Percentiles rank a stretch among this genome's conserved stretches.
Conservation (phyloP, 495 filamentous ascomycete genomes). For the Aspergillus hancockii region DNA sequence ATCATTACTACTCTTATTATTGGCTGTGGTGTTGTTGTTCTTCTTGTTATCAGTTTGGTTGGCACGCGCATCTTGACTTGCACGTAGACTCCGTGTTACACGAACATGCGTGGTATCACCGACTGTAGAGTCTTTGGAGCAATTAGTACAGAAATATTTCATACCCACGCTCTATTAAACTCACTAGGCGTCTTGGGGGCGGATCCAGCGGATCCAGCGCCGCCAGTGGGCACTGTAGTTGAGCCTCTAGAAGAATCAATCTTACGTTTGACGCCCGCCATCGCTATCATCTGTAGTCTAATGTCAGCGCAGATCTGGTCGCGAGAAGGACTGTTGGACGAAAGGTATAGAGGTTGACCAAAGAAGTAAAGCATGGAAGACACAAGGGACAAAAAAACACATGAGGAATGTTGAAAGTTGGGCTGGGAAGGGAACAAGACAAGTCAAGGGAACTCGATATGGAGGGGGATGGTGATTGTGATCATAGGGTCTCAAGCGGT, state of each 20-base stretch:
- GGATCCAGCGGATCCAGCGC: slow-evolving; percentile 7
- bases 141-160: slow-evolving; percentile 4
- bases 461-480: background rate
- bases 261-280: slow-evolving; percentile 37
- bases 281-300: slow-evolving; percentile 26
- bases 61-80: slow-evolving; percentile 28
- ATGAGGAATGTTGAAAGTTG: background rate
- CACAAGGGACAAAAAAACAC: background rate
- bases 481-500: background rate
- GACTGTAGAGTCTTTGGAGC: slow-evolving; percentile 14
- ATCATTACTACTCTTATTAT: slow-evolving; percentile 12
- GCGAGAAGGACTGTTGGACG: background rate
- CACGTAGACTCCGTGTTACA: slow-evolving; percentile 29
- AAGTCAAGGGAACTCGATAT: slow-evolving; percentile 1
- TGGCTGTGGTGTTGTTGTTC: slow-evolving; percentile 10
- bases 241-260: slow-evolving; percentile 21
- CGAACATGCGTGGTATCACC: slow-evolving; percentile 23
- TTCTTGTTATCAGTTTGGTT: slow-evolving; percentile 21
- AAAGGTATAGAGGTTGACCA: too few species aligned
- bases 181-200: slow-evolving; percentile 18
- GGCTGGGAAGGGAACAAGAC: slow-evolving; percentile 3
- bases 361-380: background rate
- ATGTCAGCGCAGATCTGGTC: background rate
- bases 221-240: slow-evolving; percentile 13
- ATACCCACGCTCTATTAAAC: slow-evolving; percentile 5